Evolutionary conservation across 129 eudicot genomes (phyloP).

Genomic region (Cynara cardunculus): DNA sequence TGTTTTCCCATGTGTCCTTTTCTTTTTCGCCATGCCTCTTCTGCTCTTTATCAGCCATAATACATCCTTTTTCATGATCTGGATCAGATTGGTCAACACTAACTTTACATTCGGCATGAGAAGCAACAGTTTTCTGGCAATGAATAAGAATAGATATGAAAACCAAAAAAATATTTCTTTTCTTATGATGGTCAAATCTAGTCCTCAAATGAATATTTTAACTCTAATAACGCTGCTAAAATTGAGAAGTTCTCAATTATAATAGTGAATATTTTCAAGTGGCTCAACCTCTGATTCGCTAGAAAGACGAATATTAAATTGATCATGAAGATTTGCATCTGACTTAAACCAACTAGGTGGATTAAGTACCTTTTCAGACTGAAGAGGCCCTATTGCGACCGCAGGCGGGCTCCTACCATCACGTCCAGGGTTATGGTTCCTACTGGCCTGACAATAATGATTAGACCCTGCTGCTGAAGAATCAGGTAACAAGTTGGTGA

Average conservation of each 20-base stretch:
- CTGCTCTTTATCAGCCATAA: constrained; percentile 45
- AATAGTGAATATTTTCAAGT: neutral
- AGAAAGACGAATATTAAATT: constrained; percentile 7
- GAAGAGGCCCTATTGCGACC: constrained; percentile 30
- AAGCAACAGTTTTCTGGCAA: constrained; percentile 38
- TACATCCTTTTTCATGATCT: constrained; percentile 42
- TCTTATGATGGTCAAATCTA: neutral
- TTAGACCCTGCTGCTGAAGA: constrained; percentile 41
- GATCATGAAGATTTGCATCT: constrained; percentile 11
- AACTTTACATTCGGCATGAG: constrained; percentile 44
- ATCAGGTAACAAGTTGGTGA: constrained; percentile 74
- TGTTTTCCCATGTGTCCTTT: constrained; percentile 49
- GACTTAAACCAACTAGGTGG: neutral
- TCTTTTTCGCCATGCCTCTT: constrained; percentile 44
- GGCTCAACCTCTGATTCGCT: neutral
- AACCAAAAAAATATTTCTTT: neutral
- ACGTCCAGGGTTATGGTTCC: constrained; percentile 34
- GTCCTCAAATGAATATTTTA: constrained; percentile 9
- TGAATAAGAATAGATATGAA: constrained; percentile 13
- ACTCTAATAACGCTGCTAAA: constrained; percentile 3
- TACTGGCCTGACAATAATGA: constrained; percentile 44
- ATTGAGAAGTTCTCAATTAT: neutral
- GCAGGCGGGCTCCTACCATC: constrained; percentile 45
- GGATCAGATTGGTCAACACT: constrained; percentile 41
- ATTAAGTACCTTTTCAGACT: constrained; percentile 50